phyloP scores from a whole-genome alignment of 2,329 filamentous ascomycete genomes.

The Fusarium paranaense region DNA sequence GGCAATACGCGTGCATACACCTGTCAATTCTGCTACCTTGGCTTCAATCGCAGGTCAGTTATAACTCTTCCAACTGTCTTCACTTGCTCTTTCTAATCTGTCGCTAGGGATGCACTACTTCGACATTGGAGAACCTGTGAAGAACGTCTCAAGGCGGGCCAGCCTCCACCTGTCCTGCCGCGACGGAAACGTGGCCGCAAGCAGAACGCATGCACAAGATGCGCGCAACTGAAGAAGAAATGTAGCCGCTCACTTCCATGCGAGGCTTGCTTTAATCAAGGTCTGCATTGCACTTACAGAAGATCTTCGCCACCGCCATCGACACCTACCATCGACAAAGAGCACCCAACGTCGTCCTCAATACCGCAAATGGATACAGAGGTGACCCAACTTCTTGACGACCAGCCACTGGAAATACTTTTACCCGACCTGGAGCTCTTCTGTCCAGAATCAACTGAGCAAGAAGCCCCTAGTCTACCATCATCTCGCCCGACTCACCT shows the following conservation, averaged over 20 bases:
- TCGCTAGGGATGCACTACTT: constrained; percentile 12
- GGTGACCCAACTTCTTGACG: not conserved
- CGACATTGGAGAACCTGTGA: constrained; percentile 27
- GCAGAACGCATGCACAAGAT: constrained; percentile 2
- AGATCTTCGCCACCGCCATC: not conserved
- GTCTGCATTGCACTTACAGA: constrained; percentile 7
- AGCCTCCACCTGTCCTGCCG: not conserved
- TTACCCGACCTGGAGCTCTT: not conserved
- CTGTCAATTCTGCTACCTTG: not conserved
- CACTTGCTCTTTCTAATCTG: not conserved
- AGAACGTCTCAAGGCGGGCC: not conserved
- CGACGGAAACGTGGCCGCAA: constrained; percentile 11
- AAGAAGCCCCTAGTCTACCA: not conserved
- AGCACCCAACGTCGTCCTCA: not conserved
- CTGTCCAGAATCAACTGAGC: not conserved
- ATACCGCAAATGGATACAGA: not conserved
- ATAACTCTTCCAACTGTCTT: not conserved
- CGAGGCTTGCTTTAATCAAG: constrained; percentile 4
- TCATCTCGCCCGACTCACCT: not conserved
- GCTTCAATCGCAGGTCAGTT: constrained; percentile 19
- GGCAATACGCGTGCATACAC: not conserved
- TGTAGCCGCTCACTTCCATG: constrained; percentile 12
- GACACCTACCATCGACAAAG: not conserved
- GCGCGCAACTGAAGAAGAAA: constrained; percentile 12
- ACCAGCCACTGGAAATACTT: not conserved